Conservation (phyloP, 129 eudicot species). For the Silybum marianum region DNA sequence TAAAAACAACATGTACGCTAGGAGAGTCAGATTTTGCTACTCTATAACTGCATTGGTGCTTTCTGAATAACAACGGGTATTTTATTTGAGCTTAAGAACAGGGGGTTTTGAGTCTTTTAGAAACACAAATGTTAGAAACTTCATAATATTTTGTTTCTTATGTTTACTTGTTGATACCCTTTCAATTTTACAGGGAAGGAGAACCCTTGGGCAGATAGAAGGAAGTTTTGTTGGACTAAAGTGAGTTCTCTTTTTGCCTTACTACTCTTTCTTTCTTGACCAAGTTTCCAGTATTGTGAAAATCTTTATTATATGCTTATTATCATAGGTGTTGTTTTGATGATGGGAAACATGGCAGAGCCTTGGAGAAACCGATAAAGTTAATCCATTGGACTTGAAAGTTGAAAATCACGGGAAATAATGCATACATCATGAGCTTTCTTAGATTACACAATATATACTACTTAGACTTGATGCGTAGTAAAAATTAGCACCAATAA, state of each 20-base stretch:
- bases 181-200: conserved; percentile 56
- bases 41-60: conserved; percentile 62
- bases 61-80: conserved; percentile 61
- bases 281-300: neutral
- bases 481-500: no score
- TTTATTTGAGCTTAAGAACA: conserved; percentile 2
- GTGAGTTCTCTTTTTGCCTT: conserved; percentile 42
- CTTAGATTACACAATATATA: no score
- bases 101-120: no score
- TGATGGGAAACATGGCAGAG: neutral
- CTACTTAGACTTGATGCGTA: no score
- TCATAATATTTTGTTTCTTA: neutral
- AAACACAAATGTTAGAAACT: neutral
- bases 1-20: conserved; percentile 45
- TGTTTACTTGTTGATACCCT: conserved; percentile 7
- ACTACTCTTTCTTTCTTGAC: conserved; percentile 12
- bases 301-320: neutral
- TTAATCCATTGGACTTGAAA: neutral
- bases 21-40: conserved; percentile 42
- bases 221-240: conserved; percentile 75
- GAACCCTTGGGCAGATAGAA: conserved; percentile 70
- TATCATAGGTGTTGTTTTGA: neutral
- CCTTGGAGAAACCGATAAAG: neutral
- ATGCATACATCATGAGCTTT: no score
- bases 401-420: no score